Percentiles rank a stretch among this genome's conserved stretches.
Conservation (phyloP, 2,329 filamentous ascomycete species). For the Venturia effusa region DNA sequence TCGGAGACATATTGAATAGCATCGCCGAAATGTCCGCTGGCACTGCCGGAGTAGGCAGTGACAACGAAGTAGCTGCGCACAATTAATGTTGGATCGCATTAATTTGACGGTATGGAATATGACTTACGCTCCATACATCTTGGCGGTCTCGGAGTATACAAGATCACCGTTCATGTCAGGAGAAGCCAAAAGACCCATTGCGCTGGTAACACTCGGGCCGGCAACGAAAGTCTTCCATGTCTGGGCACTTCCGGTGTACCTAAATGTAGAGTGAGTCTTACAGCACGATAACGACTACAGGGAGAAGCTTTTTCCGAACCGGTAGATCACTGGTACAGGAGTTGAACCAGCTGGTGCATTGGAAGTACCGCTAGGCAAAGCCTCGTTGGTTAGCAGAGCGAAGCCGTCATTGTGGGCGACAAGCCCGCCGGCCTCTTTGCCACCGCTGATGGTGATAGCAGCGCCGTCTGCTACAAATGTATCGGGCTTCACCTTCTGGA, state of each 20-base stretch:
- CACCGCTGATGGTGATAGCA: conserved; percentile 40
- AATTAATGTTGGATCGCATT: background rate
- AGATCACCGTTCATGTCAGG: conserved; percentile 54
- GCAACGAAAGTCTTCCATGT: conserved; percentile 50
- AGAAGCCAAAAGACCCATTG: conserved; percentile 37
- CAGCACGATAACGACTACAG: too few relatives aligned
- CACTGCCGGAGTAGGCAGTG: conserved; percentile 37
- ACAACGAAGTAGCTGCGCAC: background rate
- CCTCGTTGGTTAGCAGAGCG: conserved; percentile 49
- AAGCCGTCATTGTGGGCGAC: conserved; percentile 54
- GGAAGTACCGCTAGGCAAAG: conserved; percentile 38
- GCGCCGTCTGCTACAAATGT: conserved; percentile 45
- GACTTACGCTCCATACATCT: conserved; percentile 42
- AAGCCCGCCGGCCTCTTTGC: conserved; percentile 49
- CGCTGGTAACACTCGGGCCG: conserved; percentile 41
- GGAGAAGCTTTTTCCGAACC: too few relatives aligned
- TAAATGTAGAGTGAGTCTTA: too few relatives aligned
- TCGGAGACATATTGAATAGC: conserved; percentile 40
- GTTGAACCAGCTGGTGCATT: conserved; percentile 37
- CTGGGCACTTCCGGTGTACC: conserved; percentile 44
- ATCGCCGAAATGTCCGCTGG: conserved; percentile 48
- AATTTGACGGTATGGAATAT: conserved; percentile 43
- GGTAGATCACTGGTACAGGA: conserved; percentile 47
- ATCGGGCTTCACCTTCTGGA: conserved; percentile 44
- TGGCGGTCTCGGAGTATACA: conserved; percentile 45